Evolutionary conservation across 192 early-diverging fungal species (phyloP).

Genomic region (Physocladia obscura): DNA sequence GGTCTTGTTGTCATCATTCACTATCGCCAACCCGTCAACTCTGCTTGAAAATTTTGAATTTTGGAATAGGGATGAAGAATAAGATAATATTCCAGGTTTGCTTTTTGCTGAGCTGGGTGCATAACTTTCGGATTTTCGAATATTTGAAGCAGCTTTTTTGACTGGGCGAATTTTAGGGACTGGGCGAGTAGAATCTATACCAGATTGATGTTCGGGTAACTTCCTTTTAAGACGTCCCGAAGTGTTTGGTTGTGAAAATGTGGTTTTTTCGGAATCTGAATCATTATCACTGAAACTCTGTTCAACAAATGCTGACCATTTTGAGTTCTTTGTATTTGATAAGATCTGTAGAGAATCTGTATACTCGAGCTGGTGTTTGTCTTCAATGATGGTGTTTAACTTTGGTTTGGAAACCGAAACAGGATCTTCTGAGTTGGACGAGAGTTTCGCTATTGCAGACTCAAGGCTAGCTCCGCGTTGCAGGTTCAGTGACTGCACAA

Average conservation of each 20-base stretch:
- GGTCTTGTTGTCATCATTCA: too few species aligned
- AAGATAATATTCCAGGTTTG: too few species aligned
- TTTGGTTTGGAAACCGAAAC: neutral
- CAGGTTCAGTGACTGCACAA: conserved; percentile 2
- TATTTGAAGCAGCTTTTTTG: too few species aligned
- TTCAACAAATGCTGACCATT: conserved; percentile 5
- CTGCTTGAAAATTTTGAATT: too few species aligned
- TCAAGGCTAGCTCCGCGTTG: neutral
- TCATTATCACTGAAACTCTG: neutral
- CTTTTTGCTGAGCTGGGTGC: too few species aligned
- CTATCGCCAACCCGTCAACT: too few species aligned
- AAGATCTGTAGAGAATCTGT: neutral
- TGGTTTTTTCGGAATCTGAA: neutral
- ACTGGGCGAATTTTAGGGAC: neutral
- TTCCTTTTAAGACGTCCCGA: too few species aligned
- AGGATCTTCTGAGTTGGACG: neutral
- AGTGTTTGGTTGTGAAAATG: neutral
- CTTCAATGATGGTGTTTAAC: neutral
- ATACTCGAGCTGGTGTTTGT: neutral
- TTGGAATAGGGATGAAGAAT: too few species aligned
- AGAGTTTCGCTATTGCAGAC: neutral
- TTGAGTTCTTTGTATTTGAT: neutral
- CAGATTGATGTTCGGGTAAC: too few species aligned
- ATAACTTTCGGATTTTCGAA: too few species aligned
- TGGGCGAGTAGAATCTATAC: neutral